phyloP scores from a whole-genome alignment of 768 basidiomycete species.

The Russula lepida region DNA sequence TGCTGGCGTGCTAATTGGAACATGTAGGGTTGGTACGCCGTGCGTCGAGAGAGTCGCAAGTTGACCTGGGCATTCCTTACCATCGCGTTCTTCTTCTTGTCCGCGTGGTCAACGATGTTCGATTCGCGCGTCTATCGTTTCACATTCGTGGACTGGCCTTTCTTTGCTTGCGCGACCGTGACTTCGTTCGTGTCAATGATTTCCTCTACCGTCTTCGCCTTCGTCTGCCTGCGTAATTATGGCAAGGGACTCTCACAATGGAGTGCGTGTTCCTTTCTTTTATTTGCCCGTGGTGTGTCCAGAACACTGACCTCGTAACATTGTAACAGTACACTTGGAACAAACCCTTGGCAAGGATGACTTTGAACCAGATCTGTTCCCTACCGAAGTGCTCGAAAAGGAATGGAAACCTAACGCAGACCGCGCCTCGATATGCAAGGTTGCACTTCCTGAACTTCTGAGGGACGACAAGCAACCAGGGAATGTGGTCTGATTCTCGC shows the following conservation, averaged over 20 bases:
- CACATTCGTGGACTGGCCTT: slow-evolving; percentile 38
- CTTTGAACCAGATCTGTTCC: slow-evolving; percentile 16
- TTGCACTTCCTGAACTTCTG: neutral
- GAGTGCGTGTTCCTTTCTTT: slow-evolving; percentile 31
- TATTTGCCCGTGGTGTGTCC: neutral
- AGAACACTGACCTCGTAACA: neutral
- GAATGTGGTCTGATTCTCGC: neutral
- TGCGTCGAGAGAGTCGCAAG: slow-evolving; percentile 37
- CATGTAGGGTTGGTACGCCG: slow-evolving; percentile 45
- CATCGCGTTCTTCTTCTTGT: slow-evolving; percentile 32
- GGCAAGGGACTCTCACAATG: slow-evolving; percentile 48
- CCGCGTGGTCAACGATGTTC: slow-evolving; percentile 24
- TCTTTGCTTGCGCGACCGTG: slow-evolving; percentile 37
- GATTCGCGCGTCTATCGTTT: slow-evolving; percentile 26
- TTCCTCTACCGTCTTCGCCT: slow-evolving; percentile 37
- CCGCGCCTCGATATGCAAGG: slow-evolving; percentile 14
- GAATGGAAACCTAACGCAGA: slow-evolving; percentile 12
- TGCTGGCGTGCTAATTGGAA: neutral
- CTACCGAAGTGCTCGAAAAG: slow-evolving; percentile 3
- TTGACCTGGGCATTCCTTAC: slow-evolving; percentile 38
- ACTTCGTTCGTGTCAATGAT: slow-evolving; percentile 33
- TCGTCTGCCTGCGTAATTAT: slow-evolving; percentile 45
- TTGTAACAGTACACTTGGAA: slow-evolving; percentile 13
- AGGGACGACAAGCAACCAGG: neutral
- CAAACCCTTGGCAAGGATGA: neutral